A percentile compares a stretch with the other conserved stretches of the same genome.
Conservation (phyloP, 179 eudicot species). For the Spinacia oleracea region DNA sequence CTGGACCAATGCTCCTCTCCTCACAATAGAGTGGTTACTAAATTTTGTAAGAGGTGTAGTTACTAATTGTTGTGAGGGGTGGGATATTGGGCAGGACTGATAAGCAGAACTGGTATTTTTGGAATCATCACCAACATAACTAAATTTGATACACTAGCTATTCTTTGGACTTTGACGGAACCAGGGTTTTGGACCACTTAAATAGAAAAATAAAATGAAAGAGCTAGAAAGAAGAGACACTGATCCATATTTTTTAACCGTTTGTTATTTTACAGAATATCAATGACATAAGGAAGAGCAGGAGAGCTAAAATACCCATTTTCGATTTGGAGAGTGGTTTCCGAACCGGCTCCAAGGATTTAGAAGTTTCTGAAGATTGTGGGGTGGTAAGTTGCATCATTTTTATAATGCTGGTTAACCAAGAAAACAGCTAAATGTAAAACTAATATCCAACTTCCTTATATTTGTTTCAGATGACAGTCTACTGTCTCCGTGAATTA, state of each 20-base stretch:
- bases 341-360: slow-evolving; percentile 75
- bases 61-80: too few relatives aligned
- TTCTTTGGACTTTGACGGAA: too few relatives aligned
- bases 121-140: too few relatives aligned
- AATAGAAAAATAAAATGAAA: not conserved
- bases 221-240: not conserved
- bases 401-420: not conserved
- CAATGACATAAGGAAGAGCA: slow-evolving; percentile 63
- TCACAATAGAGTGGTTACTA: too few relatives aligned
- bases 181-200: too few relatives aligned
- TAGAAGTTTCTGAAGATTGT: slow-evolving; percentile 96
- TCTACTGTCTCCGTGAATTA: not conserved
- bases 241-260: not conserved
- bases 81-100: too few relatives aligned
- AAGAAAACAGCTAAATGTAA: not conserved
- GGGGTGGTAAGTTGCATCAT: slow-evolving; percentile 68
- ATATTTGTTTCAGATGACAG: not conserved
- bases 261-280: slow-evolving; percentile 65
- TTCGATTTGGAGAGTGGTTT: slow-evolving; percentile 87
- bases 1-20: too few relatives aligned
- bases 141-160: too few relatives aligned
- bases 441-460: not conserved
- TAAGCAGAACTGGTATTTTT: too few relatives aligned
- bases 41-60: too few relatives aligned
- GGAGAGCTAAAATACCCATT: slow-evolving; percentile 74